Base-by-base conservation (phyloP, 2,329 filamentous ascomycete genomes). In the Calycina herbarum region DNA sequence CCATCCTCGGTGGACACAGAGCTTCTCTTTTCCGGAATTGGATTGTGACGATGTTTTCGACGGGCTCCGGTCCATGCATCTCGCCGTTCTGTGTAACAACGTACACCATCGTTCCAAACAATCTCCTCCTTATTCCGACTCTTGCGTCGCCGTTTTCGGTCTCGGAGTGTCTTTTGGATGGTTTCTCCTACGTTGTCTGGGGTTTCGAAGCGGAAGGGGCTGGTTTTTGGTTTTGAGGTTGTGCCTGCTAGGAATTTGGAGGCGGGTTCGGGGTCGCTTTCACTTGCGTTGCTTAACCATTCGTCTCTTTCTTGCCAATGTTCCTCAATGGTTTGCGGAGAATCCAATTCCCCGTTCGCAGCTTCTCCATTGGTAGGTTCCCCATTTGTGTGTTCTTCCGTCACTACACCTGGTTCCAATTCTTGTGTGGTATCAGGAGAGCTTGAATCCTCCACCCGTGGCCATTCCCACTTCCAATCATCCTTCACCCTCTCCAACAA, bases 61-160 rank as follows among this genome's bases (percentile, higher is more conserved):
- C 85, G 85, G 38, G 93, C 94, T 38, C 91, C 89, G 0, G 93
- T 94, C 94, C 94, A 98, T 6, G 87, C 88, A 78, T 97, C 88
- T 59, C 94, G 85, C 66, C 92, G 83, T 35, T 89, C 86, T 66
- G 89, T 85, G 78, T 92, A 98, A 76, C 90, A 90, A n/a, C 88
- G 85, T 64, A 97, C 77, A 0, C 94, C 94, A 45, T 89, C 82
- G 73, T 97, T 98, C 89, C 91, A 96, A 35, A 81, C 77, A 79
- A 88, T 85, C 79, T 92, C 89, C 64, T 87, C 86, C 67, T 86
- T 83, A 60, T 86, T 75, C 59, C 82, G 84, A 71, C 82, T 84
- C 59, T 71, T 76, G 24, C 75, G 62, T 73, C 78, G 31, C 81
- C 81, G 63, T 68, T 88, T 75, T n/a, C 72, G 70, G 11, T 73